These are phyloP conservation scores for Fusarium brachygibbosum DNA, from an alignment of 2,329 filamentous ascomycete species.

Conservation along the genomic window DNA sequence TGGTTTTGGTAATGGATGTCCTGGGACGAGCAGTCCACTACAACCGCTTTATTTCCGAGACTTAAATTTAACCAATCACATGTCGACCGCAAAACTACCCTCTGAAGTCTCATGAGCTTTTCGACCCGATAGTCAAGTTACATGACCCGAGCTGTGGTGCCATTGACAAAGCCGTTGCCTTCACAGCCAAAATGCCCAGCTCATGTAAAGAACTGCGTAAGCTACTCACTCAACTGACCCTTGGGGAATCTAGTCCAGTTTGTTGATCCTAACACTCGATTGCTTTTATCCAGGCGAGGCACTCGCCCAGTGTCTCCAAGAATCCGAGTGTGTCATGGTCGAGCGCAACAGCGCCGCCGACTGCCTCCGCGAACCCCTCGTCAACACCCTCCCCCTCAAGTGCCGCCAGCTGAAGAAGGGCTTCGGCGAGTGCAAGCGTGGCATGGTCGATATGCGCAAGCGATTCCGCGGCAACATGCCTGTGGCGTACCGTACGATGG, in stretches of 20 bases:
- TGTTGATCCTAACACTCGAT: constrained; percentile 4
- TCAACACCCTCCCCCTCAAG: constrained; percentile 83
- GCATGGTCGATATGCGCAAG: constrained; percentile 98
- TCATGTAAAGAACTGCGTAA: constrained; percentile 97
- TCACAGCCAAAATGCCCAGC: constrained; percentile 78
- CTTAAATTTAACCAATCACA: constrained; percentile 44
- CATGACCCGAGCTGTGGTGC: constrained; percentile 42
- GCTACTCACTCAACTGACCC: constrained; percentile 53
- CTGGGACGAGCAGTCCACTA: neutral
- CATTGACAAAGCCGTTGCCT: constrained; percentile 27
- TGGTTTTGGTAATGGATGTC: constrained; percentile 19
- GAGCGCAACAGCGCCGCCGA: constrained; percentile 88
- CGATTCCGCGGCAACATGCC: constrained; percentile 95
- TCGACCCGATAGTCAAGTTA: constrained; percentile 20
- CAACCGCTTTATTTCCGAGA: constrained; percentile 22
- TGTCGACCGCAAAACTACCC: constrained; percentile 44
- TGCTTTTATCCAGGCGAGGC: constrained; percentile 76
- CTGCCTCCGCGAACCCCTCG: constrained; percentile 86
- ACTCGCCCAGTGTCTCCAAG: constrained; percentile 92
- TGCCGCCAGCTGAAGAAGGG: constrained; percentile 95
- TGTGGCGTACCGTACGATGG: constrained; percentile 73
- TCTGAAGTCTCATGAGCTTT: constrained; percentile 41
- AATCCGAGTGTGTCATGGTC: constrained; percentile 96
- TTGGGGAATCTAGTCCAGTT: neutral
- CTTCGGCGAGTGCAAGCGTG: constrained; percentile 94